These are phyloP conservation scores for Plasmodium yoelii DNA, from an alignment of 169 alveolate species.

Conservation along the genomic window DNA sequence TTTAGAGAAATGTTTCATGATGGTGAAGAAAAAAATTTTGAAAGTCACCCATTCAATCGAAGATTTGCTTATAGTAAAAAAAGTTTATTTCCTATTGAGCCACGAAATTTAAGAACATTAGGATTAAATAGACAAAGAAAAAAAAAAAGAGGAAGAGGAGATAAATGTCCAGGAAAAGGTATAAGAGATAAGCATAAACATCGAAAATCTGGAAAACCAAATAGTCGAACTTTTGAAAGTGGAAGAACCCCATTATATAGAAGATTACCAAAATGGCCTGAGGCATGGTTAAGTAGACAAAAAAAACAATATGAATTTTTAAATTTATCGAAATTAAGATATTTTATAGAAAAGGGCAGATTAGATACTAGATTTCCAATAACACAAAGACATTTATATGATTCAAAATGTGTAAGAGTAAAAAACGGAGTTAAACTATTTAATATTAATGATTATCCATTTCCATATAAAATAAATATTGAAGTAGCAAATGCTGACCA, in stretches of 20 bases:
- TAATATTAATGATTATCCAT: conserved; percentile 92
- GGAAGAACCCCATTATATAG: conserved; percentile 87
- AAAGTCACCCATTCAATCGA: conserved; percentile 87
- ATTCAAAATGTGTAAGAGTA: conserved; percentile 87
- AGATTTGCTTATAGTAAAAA: conserved; percentile 85
- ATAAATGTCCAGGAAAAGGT: conserved; percentile 87
- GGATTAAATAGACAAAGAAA: conserved; percentile 82
- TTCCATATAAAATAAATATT: conserved; percentile 91
- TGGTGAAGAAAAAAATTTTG: conserved; percentile 70
- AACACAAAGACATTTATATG: conserved; percentile 91
- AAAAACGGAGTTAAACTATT: conserved; percentile 88
- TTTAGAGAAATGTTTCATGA: conserved; percentile 70
- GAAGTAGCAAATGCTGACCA: conserved; percentile 92
- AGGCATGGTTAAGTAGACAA: conserved; percentile 87
- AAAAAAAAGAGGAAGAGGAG: conserved; percentile 88
- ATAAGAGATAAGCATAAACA: conserved; percentile 82
- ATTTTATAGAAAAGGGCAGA: conserved; percentile 89
- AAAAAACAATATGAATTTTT: conserved; percentile 84
- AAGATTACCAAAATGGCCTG: conserved; percentile 89
- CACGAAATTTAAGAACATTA: conserved; percentile 85
- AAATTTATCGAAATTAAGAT: conserved; percentile 86
- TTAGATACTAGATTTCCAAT: conserved; percentile 89
- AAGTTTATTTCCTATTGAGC: conserved; percentile 89
- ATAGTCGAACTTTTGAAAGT: conserved; percentile 88
- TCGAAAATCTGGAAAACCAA: conserved; percentile 83